Evolutionary conservation across 495 filamentous ascomycete genomes (phyloP), one percentile per base, ranked within the genome.

Genomic region (Acidomyces sp.): DNA sequence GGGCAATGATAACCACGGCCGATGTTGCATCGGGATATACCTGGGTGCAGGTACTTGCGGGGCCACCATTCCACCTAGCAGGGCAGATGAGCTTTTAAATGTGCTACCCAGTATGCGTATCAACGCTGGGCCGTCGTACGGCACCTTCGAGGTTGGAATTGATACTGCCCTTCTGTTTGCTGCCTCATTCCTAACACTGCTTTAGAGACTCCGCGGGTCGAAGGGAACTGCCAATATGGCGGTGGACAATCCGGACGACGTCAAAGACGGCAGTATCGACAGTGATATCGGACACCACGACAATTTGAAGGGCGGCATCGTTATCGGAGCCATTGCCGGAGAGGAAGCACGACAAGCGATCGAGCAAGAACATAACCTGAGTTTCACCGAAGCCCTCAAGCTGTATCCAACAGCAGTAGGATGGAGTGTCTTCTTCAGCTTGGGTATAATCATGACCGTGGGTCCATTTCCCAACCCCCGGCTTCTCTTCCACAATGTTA

Each of bases 321-420:
- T 39, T 23, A 23, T 46, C 12, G 44, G 36, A 5, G 23, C 34
- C 12, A 46, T 41, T 20, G 36, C 41, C 25, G 47, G 41, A 29
- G 47, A 45, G 17, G 43, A 36, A 23, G 41, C 30, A 3, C 58
- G 65, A 1, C 19, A 39, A 23, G 39, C 48, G 12, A 46, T 45
- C 24, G 43, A 48, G 17, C 11, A 26, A 12, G 59, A 62, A 31
- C 59, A 62, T 28, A 34, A 55, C 17, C 31, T 62, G 4, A 42
- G 37, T 25, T 49, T 62, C 34, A 15, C 20, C 22, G 23, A 51
- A 27, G 59, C 51, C 6, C 16, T 74, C 30, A 60, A 57, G 34
- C 53, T 70, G 26, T 75, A 75, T 39, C 71, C 71, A 16, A 73
- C 73, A 52, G 71, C 71, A 6, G 63, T 74, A 34, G 66, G 61